phyloP scores from a whole-genome alignment of 805 yeast genomes.

The Candida parachauliodes region DNA sequence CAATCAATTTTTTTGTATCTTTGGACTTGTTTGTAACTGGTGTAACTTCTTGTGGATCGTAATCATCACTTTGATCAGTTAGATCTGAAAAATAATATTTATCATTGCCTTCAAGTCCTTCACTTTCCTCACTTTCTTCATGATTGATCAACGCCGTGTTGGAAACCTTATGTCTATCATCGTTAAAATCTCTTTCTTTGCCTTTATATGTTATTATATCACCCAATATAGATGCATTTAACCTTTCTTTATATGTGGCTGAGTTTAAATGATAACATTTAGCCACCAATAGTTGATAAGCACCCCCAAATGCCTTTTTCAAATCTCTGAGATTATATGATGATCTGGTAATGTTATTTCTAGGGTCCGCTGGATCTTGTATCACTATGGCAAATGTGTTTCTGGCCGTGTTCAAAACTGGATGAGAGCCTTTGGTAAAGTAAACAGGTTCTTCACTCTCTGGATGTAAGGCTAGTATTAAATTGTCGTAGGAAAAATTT shows the following conservation, averaged over 20 bases:
- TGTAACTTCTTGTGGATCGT: constrained; percentile 8
- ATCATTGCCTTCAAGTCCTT: constrained; percentile 35
- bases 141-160: constrained; percentile 53
- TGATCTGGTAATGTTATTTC: constrained; percentile 83
- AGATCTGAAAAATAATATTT: constrained; percentile 43
- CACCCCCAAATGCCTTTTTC: constrained; percentile 85
- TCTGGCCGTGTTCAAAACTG: constrained; percentile 47
- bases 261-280: constrained; percentile 70
- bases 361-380: constrained; percentile 82
- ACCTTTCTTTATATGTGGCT: constrained; percentile 61
- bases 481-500: constrained; percentile 79
- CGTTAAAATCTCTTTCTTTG: constrained; percentile 69
- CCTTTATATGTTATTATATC: constrained; percentile 76
- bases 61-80: constrained; percentile 34
- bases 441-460: constrained; percentile 56
- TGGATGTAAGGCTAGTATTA: constrained; percentile 62
- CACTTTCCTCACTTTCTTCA: constrained; percentile 26
- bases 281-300: constrained; percentile 71
- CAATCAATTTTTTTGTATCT: constrained; percentile 14
- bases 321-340: constrained; percentile 76
- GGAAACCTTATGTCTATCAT: constrained; percentile 60
- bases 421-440: constrained; percentile 52
- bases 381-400: constrained; percentile 66
- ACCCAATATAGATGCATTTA: constrained; percentile 74
- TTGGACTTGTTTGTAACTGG: constrained; percentile 12